Conservation (phyloP, 2,329 filamentous ascomycete genomes). For the Diaporthe sp. region DNA sequence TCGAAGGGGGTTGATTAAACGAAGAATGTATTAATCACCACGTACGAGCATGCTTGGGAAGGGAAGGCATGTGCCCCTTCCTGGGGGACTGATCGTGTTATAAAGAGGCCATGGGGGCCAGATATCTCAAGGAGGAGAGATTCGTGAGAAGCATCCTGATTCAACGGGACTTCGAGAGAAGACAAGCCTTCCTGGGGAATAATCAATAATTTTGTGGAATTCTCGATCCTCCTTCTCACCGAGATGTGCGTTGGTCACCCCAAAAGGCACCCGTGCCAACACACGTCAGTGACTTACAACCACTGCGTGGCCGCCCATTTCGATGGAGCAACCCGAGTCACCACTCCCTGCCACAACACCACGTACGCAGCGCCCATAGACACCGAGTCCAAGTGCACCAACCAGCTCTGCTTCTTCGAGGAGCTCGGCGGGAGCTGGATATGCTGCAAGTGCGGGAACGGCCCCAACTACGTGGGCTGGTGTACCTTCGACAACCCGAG, state of each 20-base stretch:
- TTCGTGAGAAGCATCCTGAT: background rate
- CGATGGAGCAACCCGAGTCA: conserved; percentile 64
- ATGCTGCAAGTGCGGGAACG: conserved; percentile 67
- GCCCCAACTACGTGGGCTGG: conserved; percentile 68
- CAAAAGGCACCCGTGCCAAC: conserved; percentile 65
- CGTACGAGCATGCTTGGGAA: background rate
- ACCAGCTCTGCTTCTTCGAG: conserved; percentile 66
- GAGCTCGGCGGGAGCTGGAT: conserved; percentile 65
- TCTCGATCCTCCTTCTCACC: conserved; percentile 7
- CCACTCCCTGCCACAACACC: conserved; percentile 63
- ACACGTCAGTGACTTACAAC: conserved; percentile 69
- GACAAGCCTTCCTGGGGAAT: background rate
- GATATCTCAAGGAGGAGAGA: background rate
- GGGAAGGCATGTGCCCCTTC: background rate
- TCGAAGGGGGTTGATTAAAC: conserved; percentile 3
- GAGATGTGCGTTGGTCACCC: conserved; percentile 70
- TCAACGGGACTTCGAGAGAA: too few species aligned
- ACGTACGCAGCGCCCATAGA: conserved; percentile 62
- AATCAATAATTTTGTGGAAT: background rate
- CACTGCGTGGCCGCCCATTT: conserved; percentile 66
- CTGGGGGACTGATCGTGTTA: background rate
- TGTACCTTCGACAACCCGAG: conserved; percentile 57
- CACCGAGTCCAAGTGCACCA: conserved; percentile 60
- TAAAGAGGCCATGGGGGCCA: conserved; percentile 17
- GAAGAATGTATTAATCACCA: conserved; percentile 9